Evolutionary conservation across 495 filamentous ascomycete species (phyloP), one percentile per base, ranked within the genome.

Genomic region (Penicillium simplicissimum): DNA sequence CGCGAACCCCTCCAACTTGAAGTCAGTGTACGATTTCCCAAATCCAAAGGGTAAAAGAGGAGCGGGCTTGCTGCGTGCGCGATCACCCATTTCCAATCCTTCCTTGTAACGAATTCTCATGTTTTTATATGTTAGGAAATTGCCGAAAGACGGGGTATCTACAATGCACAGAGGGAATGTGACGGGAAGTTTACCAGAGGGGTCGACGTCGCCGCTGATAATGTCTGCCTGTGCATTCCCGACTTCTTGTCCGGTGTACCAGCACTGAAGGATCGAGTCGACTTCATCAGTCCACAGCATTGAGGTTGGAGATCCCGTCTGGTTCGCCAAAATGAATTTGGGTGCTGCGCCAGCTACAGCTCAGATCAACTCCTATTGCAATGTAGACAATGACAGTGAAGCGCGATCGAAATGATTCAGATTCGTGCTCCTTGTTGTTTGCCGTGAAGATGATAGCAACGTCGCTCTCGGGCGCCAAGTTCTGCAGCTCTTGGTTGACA

Each of bases 51-150:
- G 15, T 15, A 58, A 38, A 7, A 58, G 10, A 9, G 43, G 43
- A 25, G 42, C 1, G 3, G 43, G 43, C 31, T 37, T 49, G 33
- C 35, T 49, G 8, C 42, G 38, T 36, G 43, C 56, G 21, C 56
- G 43, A 38, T 58, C 51, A 25, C 43, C 56, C 43, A 58, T 58
- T 23, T 58, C 33, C 17, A 58, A 19, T 25, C 56, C 42, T 28
- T 61, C 59, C 42, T 84, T 84, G 61, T 90, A 90, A 13, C 86
- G 57, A 82, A 79, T 34, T 33, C 17, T 52, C 33, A 42, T 23
- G 4, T 38, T 80, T 69, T 87, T 84, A 68, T 91, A 88, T 55
- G 85, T 85, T 0, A 85, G 85, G 67, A 83, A 90, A 64, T 87
- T 88, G 48, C 85, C 73, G 63, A 81, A 89, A 1, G 85, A 81